Conservation (phyloP, 345 rosid genomes). For the Carallia brachiata region DNA sequence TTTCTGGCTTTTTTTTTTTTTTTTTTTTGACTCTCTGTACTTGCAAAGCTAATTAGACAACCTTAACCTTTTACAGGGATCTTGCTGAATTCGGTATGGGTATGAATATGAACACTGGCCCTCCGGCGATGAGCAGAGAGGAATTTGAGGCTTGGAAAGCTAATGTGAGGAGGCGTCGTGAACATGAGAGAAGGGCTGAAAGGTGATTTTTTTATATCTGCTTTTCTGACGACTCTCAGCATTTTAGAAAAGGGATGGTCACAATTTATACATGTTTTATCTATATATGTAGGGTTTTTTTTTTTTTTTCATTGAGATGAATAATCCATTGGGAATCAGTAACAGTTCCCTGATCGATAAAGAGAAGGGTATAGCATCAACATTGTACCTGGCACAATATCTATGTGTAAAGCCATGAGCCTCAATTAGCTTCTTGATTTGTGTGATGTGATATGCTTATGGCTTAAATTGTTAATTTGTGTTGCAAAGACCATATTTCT, state of each 20-base stretch:
- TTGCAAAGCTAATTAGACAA: not conserved
- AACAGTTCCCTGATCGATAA: too few species aligned
- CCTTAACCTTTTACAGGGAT: conserved; percentile 48
- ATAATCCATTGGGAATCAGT: too few species aligned
- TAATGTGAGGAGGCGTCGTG: conserved; percentile 79
- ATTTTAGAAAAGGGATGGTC: too few species aligned
- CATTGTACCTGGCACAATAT: too few species aligned
- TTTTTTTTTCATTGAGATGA: not conserved
- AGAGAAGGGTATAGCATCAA: too few species aligned
- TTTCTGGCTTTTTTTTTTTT: not conserved
- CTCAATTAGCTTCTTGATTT: too few species aligned
- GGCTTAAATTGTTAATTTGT: not conserved
- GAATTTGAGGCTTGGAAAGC: conserved; percentile 90
- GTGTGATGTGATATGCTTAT: too few species aligned
- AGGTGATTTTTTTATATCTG: conserved; percentile 40
- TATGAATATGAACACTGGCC: conserved; percentile 68
- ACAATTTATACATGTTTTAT: too few species aligned
- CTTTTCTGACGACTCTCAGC: not conserved
- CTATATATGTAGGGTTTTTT: not conserved
- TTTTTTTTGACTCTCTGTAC: not conserved
- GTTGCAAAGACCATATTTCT: not conserved
- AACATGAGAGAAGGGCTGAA: conserved; percentile 69
- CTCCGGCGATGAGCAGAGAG: conserved; percentile 89
- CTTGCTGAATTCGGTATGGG: conserved; percentile 80
- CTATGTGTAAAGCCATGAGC: too few species aligned